Conservation (phyloP, 2,329 filamentous ascomycete species). For the Leptographium galeiforme region DNA sequence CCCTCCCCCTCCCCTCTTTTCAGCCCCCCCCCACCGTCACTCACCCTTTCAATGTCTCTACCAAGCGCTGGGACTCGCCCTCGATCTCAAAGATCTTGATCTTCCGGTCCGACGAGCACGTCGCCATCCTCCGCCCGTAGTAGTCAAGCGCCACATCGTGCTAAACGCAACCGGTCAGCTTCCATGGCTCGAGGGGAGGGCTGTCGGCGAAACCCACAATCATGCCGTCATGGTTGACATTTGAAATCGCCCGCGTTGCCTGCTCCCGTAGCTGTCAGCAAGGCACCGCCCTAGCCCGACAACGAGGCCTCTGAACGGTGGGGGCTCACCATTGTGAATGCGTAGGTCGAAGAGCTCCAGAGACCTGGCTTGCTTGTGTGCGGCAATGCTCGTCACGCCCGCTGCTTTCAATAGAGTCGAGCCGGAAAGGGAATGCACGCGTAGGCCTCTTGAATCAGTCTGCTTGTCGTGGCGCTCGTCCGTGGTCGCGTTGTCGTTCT, state of each 20-base stretch:
- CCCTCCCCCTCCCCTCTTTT: background rate
- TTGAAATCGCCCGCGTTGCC: constrained; percentile 53
- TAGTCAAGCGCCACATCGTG: constrained; percentile 98
- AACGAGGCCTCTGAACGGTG: background rate
- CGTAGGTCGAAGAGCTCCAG: no score
- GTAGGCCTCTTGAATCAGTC: background rate
- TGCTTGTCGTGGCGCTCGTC: background rate
- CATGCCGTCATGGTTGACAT: constrained; percentile 95
- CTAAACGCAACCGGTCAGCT: constrained; percentile 27
- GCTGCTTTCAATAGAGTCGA: no score
- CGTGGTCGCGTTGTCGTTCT: background rate
- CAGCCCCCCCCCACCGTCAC: constrained; percentile 10
- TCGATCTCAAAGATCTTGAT: constrained; percentile 99
- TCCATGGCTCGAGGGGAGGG: background rate
- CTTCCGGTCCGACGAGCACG: constrained; percentile 94
- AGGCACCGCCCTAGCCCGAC: background rate
- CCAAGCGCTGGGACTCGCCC: constrained; percentile 75
- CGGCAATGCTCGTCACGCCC: no score
- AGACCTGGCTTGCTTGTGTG: no score
- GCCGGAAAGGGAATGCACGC: background rate
- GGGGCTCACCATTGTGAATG: background rate
- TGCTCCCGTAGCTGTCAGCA: constrained; percentile 10
- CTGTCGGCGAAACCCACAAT: constrained; percentile 54
- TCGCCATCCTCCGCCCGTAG: constrained; percentile 90
- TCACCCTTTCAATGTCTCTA: constrained; percentile 91